Percentiles rank a stretch among this genome's conserved stretches.
Evolutionary conservation across 2,329 filamentous ascomycete genomes (phyloP).

Genomic region (Aspergillus japonicus): DNA sequence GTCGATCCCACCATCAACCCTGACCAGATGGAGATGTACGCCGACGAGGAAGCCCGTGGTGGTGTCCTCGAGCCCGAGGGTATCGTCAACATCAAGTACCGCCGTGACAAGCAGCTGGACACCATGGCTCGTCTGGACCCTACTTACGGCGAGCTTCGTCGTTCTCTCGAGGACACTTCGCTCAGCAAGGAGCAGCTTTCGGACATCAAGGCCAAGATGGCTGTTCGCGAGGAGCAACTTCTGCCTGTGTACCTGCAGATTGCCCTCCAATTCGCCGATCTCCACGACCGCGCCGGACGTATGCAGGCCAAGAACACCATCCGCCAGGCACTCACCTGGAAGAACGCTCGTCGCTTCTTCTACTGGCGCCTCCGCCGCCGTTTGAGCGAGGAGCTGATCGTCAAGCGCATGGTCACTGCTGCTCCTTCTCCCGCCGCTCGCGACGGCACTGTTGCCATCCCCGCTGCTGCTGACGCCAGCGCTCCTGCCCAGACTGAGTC

Average conservation of each 20-base stretch:
- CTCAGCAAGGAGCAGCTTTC: constrained; percentile 73
- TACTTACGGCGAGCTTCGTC: constrained; percentile 78
- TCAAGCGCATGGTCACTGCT: constrained; percentile 74
- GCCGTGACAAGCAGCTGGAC: constrained; percentile 93
- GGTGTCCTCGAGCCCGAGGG: constrained; percentile 97
- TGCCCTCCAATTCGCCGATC: constrained; percentile 92
- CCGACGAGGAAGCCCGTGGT: constrained; percentile 88
- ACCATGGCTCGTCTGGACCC: constrained; percentile 94
- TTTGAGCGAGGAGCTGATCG: constrained; percentile 94
- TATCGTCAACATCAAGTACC: constrained; percentile 98
- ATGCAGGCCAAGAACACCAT: constrained; percentile 98
- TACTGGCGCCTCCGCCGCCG: constrained; percentile 98
- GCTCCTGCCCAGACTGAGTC: constrained; percentile 38
- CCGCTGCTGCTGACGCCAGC: constrained; percentile 30
- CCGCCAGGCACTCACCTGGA: constrained; percentile 79
- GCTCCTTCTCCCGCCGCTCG: constrained; percentile 38
- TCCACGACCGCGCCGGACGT: constrained; percentile 93
- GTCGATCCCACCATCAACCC: constrained; percentile 98
- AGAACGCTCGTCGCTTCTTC: constrained; percentile 91
- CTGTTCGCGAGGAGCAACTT: constrained; percentile 78
- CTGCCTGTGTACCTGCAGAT: constrained; percentile 94
- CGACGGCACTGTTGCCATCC: constrained; percentile 44
- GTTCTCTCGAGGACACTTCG: constrained; percentile 66
- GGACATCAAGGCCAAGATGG: constrained; percentile 80
- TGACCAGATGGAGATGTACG: constrained; percentile 98